Base-by-base conservation (phyloP, 176 grass and related monocot species). In the Lolium multiflorum region DNA sequence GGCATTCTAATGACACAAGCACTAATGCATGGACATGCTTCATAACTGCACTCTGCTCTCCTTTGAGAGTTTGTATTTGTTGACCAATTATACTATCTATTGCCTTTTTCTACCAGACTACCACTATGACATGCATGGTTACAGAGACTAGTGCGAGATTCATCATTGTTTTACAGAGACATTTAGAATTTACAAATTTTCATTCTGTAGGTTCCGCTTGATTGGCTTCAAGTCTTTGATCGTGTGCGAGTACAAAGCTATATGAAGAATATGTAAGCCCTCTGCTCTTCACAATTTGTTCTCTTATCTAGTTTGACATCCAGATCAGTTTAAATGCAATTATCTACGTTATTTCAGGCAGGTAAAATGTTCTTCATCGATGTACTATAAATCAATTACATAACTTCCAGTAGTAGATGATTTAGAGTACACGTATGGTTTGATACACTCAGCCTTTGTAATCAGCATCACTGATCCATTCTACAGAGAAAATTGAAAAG, bases 221-320 rank as follows among this genome's bases (percentile, higher is more conserved):
- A 95, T 31, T 92, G 93, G 93, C 88, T 95, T 80, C 55, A 67
- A 74, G 35, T 81, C 62, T 94, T 94, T 65, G 78, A 88, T 83
- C 38, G 59, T 31, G 9, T 83, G 48, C 77, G 79, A 10, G 71
- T 82, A 11, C 63, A 56, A 28, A 86, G 82, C 52, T 94, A 86
- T 60, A 79, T 83, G 56, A 92, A 39, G 75, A 92, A 79, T 79
- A 26, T 7, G 93, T 90, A 89, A 77, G 84, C 76, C 44, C 64
- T 79, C 35, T 81, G 3, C 0, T 17, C 44, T 16, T 46, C 22
- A 4, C 21, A 74, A 17, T 20, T 20, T 20, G 6, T 11, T 6
- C 1, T 43, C 16, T 83, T 37, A 56, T 60, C 31, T 77, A 78
- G 46, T 78, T 86, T 79, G 41, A 41, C 16, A 28, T 20, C 9